Evolutionary conservation across 2,329 filamentous ascomycete species (phyloP).

Genomic region (Aspergillus ibericus): DNA sequence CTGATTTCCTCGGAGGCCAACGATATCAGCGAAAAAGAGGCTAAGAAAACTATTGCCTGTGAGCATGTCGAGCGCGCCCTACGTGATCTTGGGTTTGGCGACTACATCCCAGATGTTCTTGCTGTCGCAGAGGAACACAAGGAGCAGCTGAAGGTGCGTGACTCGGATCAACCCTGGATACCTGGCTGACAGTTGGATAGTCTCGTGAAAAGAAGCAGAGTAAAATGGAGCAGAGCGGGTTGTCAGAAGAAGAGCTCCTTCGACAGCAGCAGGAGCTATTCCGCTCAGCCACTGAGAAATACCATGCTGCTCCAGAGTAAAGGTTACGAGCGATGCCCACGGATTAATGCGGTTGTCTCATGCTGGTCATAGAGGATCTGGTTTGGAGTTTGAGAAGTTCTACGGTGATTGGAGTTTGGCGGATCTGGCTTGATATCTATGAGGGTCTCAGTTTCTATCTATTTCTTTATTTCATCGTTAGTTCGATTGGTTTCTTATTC

Average conservation of each 20-base stretch:
- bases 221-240: slow-evolving; percentile 91
- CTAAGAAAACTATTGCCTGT: slow-evolving; percentile 98
- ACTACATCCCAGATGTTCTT: slow-evolving; percentile 85
- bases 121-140: slow-evolving; percentile 90
- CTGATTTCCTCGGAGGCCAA: slow-evolving; percentile 98
- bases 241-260: slow-evolving; percentile 86
- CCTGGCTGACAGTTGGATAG: slow-evolving; percentile 47
- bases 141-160: slow-evolving; percentile 79
- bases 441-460: not conserved
- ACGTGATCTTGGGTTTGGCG: slow-evolving; percentile 85
- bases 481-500: too few relatives aligned
- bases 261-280: slow-evolving; percentile 91
- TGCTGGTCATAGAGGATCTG: slow-evolving; percentile 34
- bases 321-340: not conserved
- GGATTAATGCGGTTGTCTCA: slow-evolving; percentile 18
- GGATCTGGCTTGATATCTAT: not conserved
- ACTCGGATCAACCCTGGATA: not conserved
- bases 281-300: slow-evolving; percentile 73
- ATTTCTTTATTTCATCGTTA: not conserved
- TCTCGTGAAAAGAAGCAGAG: slow-evolving; percentile 95
- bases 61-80: slow-evolving; percentile 96
- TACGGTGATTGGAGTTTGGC: slow-evolving; percentile 25
- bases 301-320: slow-evolving; percentile 55
- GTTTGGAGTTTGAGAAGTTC: slow-evolving; percentile 10
- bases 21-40: slow-evolving; percentile 97